phyloP scores from a whole-genome alignment of 352 stramenopile species.

The Poterioochromonas sp. region DNA sequence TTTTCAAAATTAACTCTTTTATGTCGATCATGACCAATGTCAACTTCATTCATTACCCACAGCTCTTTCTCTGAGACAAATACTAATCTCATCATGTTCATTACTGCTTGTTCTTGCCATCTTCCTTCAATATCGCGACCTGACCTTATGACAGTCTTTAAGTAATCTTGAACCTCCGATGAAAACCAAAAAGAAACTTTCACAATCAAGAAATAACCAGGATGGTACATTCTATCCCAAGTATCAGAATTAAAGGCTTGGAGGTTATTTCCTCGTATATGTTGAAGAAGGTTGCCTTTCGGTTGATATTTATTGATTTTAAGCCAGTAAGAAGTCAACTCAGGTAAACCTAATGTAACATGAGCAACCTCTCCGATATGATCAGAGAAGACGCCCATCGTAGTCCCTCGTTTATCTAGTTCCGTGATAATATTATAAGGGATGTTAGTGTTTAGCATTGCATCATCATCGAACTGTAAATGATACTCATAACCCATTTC shows the following conservation, averaged over 20 bases:
- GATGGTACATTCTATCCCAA: slow-evolving; percentile 29
- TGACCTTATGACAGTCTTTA: slow-evolving; percentile 18
- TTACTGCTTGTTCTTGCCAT: slow-evolving; percentile 34
- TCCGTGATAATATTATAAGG: slow-evolving; percentile 5
- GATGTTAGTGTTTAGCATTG: background rate
- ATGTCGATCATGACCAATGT: slow-evolving; percentile 34
- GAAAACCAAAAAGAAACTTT: slow-evolving; percentile 11
- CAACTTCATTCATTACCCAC: slow-evolving; percentile 26
- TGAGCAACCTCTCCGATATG: slow-evolving; percentile 22
- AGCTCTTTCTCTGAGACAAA: slow-evolving; percentile 14
- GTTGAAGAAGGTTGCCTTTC: background rate
- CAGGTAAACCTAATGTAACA: background rate
- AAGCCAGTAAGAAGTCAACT: slow-evolving; percentile 24
- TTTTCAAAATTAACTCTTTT: slow-evolving; percentile 2
- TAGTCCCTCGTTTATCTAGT: background rate
- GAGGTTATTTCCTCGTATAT: background rate
- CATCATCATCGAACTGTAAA: slow-evolving; percentile 35
- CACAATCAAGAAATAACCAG: slow-evolving; percentile 26
- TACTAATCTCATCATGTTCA: slow-evolving; percentile 32
- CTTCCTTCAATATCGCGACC: slow-evolving; percentile 28
- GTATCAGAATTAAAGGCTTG: background rate
- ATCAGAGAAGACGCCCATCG: slow-evolving; percentile 30
- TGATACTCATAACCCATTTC: slow-evolving; percentile 31
- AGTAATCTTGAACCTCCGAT: slow-evolving; percentile 6
- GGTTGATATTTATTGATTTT: slow-evolving; percentile 14